These are phyloP conservation scores for Saccharum hybrid DNA, from an alignment of 202 grass and related monocot species.

Conservation along the genomic window DNA sequence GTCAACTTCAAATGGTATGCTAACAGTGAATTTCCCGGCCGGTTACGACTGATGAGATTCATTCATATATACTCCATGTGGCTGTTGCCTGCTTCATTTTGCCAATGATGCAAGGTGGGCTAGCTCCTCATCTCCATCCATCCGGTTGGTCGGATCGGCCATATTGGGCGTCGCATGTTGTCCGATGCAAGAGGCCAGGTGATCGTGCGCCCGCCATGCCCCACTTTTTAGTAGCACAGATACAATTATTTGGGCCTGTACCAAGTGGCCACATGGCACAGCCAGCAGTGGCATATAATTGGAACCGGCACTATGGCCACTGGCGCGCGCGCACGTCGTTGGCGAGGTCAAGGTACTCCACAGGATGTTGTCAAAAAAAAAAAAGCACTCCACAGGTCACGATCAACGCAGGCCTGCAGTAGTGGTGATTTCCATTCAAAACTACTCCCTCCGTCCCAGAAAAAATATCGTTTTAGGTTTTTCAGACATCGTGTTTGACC, in stretches of 20 bases:
- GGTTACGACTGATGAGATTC: neutral
- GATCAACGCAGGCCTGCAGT: too few relatives aligned
- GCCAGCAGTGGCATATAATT: slow-evolving; percentile 33
- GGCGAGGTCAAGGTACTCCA: too few relatives aligned
- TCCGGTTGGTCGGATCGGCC: slow-evolving; percentile 17
- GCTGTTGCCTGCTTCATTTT: neutral
- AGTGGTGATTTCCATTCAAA: too few relatives aligned
- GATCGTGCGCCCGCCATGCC: neutral
- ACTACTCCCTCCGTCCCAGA: too few relatives aligned
- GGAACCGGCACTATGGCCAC: slow-evolving; percentile 33
- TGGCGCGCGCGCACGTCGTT: neutral
- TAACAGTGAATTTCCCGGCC: neutral
- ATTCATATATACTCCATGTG: neutral
- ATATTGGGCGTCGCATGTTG: slow-evolving; percentile 38
- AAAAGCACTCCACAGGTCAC: too few relatives aligned
- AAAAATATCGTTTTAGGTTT: too few relatives aligned
- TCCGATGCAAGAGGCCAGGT: slow-evolving; percentile 9
- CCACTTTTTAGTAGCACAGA: neutral
- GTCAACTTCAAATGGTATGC: neutral
- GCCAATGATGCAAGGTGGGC: neutral
- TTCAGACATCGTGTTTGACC: too few relatives aligned
- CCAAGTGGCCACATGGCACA: slow-evolving; percentile 4
- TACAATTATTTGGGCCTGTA: slow-evolving; percentile 34
- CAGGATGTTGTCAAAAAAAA: too few relatives aligned
- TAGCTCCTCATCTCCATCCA: neutral